Base-by-base conservation (phyloP, 2,329 filamentous ascomycete genomes). In the Colletotrichum trifolii region DNA sequence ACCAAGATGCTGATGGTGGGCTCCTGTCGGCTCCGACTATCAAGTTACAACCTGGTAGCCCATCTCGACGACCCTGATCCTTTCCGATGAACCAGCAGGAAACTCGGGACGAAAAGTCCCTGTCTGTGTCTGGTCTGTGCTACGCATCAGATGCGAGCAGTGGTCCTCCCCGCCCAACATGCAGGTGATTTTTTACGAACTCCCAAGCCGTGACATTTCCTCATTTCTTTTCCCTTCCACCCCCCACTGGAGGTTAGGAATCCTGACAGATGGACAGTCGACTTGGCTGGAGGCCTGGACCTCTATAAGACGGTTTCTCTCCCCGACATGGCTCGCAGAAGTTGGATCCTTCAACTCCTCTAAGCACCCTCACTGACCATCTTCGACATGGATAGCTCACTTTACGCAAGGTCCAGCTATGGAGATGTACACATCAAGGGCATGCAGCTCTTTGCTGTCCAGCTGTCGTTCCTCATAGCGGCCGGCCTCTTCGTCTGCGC, bases 401-500 rank as follows among this genome's bases (percentile, higher is more conserved):
- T 66, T 10, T 42, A 47, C 35, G 9, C 58, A 47, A 35, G 63
- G 34, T n/a, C 25, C 8, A 25, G 38, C 11, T 36, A 47, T 5
- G 33, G 52, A 34, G 58, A 53, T 15, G 13, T 39, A 11, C 53
- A 53, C 7, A 12, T 52, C 36, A 52, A 59, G 13, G 70, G 69
- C 13, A 67, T 65, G 64, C 56, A 59, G 38, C 54, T 71, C 11
- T 71, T 70, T 40, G 64, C 56, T 42, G 68, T 72, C 5, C 69
- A 72, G 62, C 58, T 71, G 13, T 45, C 54, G 1, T 78, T 80
- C 58, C 70, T 81, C 10, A 57, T 71, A 8, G 38, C 77, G 2
- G 71, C 77, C n/a, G 80, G 76, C 62, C 33, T 78, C 15, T 73
- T 78, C 10, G 73, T 81, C 57, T 66, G 77, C 42, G 68, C 83